Conservation (phyloP, 208 protist species). For the Crithidia expoeki region DNA sequence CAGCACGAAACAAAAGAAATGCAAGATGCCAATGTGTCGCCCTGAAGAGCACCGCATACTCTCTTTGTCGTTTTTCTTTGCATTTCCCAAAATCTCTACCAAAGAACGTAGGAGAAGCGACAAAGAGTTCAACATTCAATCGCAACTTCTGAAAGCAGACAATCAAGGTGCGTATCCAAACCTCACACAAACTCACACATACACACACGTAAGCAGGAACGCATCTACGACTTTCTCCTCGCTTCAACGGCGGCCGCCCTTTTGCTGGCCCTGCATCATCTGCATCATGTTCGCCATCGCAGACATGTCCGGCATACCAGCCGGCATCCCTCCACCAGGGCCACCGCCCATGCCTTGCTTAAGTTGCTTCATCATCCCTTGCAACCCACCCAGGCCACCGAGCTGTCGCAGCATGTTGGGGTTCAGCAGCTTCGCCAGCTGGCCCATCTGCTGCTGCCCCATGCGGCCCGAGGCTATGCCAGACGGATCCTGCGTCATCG, state of each 20-base stretch:
- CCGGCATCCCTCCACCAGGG: constrained; percentile 21
- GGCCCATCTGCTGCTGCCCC: constrained; percentile 86
- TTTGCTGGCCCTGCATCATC: constrained; percentile 43
- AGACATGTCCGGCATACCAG: constrained; percentile 56
- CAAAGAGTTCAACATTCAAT: no score
- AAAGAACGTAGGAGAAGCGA: no score
- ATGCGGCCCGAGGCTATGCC: constrained; percentile 56
- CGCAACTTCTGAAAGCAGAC: no score
- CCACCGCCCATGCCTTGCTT: constrained; percentile 44
- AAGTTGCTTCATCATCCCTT: constrained; percentile 91
- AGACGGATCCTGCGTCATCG: constrained; percentile 79
- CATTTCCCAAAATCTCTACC: no score
- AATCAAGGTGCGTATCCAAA: no score
- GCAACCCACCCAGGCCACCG: constrained; percentile 81
- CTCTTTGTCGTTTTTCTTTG: background rate
- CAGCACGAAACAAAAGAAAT: constrained; percentile 1
- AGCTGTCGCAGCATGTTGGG: constrained; percentile 87
- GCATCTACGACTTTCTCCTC: background rate
- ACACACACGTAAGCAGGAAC: no score
- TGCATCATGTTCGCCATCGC: constrained; percentile 64
- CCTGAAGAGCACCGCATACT: background rate
- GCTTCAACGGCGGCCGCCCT: constrained; percentile 19
- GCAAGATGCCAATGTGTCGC: constrained; percentile 1
- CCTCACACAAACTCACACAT: no score
- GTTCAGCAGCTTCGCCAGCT: constrained; percentile 88